Conservation (phyloP, 2,329 filamentous ascomycete species). For the Ceratocystis lukuohia region DNA sequence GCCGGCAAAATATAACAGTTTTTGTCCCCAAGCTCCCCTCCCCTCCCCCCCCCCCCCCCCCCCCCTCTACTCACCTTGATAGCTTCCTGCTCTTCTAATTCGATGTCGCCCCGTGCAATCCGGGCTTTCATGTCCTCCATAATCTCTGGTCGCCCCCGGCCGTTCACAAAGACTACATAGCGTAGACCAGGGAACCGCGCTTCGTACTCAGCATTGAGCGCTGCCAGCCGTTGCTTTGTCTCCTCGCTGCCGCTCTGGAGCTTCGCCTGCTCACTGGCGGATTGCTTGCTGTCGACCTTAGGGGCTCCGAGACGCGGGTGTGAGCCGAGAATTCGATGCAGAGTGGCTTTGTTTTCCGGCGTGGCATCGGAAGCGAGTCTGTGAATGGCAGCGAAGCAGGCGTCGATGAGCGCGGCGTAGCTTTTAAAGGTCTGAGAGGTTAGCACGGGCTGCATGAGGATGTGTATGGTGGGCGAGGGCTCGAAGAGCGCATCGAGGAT, state of each 20-base stretch:
- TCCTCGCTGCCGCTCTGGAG: slow-evolving; percentile 46
- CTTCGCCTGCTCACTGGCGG: slow-evolving; percentile 67
- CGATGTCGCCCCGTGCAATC: slow-evolving; percentile 54
- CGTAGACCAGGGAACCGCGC: slow-evolving; percentile 63
- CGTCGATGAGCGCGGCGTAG: slow-evolving; percentile 56
- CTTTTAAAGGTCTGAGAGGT: slow-evolving; percentile 42
- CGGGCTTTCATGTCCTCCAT: slow-evolving; percentile 69
- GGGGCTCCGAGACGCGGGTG: slow-evolving; percentile 75
- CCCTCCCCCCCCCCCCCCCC: not conserved
- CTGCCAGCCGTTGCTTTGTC: slow-evolving; percentile 42
- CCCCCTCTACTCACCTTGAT: slow-evolving; percentile 47
- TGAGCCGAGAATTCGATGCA: slow-evolving; percentile 62
- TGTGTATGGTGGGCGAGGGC: slow-evolving; percentile 60
- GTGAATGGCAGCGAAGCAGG: slow-evolving; percentile 47
- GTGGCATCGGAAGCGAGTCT: slow-evolving; percentile 36
- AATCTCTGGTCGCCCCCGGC: slow-evolving; percentile 55
- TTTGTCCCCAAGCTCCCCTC: not conserved
- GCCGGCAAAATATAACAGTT: slow-evolving; percentile 3
- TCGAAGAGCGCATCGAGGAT: slow-evolving; percentile 75
- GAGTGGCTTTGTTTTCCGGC: slow-evolving; percentile 34
- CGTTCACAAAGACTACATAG: slow-evolving; percentile 90
- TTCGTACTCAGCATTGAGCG: slow-evolving; percentile 68
- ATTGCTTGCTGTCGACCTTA: slow-evolving; percentile 70
- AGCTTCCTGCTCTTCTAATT: slow-evolving; percentile 55
- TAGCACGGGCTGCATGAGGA: slow-evolving; percentile 56